phyloP scores from a whole-genome alignment of 345 rosid species.

The Psidium friedrichsthalianum region DNA sequence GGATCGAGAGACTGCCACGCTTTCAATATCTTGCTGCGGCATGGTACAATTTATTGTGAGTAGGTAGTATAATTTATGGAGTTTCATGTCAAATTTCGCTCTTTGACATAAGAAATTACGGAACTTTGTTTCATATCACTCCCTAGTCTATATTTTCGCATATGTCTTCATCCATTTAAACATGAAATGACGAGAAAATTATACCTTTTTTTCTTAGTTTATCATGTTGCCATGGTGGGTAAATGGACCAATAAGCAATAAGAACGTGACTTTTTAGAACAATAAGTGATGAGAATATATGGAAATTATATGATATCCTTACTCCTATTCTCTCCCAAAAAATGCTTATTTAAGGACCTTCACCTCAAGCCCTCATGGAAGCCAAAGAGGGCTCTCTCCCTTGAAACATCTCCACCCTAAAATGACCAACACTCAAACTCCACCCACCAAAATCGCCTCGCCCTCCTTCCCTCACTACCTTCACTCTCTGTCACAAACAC shows the following conservation, averaged over 20 bases:
- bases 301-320: conserved; percentile 14
- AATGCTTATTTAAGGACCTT: conserved; percentile 22
- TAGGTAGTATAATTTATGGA: background rate
- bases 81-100: background rate
- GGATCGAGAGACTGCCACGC: background rate
- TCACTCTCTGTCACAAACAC: conserved; percentile 68
- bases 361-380: background rate
- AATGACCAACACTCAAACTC: conserved; percentile 15
- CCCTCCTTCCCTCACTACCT: conserved; percentile 32
- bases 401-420: conserved; percentile 4
- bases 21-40: background rate
- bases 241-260: background rate
- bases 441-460: conserved; percentile 9
- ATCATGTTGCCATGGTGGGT: background rate
- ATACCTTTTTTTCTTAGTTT: background rate
- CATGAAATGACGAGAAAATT: background rate
- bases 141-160: background rate
- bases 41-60: background rate
- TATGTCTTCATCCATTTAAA: fast-evolving
- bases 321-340: background rate
- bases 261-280: background rate
- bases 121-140: background rate
- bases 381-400: conserved; percentile 9
- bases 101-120: background rate
- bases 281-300: conserved; percentile 7